Conservation (phyloP, 768 basidiomycete species). For the Podaxis carcinomalis region DNA sequence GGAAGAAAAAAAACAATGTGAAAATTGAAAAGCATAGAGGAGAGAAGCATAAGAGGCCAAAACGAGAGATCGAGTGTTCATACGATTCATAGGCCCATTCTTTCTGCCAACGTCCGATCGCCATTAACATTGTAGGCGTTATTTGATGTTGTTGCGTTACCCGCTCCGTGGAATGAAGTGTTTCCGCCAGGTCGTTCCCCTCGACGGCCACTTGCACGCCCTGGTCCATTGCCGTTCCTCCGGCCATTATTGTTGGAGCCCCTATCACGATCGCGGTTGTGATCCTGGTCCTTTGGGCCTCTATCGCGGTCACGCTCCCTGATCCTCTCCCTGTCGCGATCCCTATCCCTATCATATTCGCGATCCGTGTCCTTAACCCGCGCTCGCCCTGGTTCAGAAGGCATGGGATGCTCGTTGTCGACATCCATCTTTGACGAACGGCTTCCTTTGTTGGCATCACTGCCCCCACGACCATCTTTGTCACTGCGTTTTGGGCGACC, state of each 20-base stretch:
- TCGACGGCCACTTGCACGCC: slow-evolving; percentile 8
- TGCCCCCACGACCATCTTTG: slow-evolving; percentile 6
- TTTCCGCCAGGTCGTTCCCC: slow-evolving; percentile 31
- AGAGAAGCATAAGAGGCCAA: slow-evolving; percentile 9
- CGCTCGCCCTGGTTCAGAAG: slow-evolving; percentile 13
- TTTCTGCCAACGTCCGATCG: slow-evolving; percentile 82
- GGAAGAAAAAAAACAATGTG: slow-evolving; percentile 9
- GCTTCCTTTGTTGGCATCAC: slow-evolving; percentile 10
- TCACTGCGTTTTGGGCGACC: slow-evolving; percentile 10
- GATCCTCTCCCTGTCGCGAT: slow-evolving; percentile 30
- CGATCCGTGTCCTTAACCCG: slow-evolving; percentile 17
- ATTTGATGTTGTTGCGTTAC: slow-evolving; percentile 26
- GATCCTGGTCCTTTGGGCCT: slow-evolving; percentile 20
- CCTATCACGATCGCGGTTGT: slow-evolving; percentile 24
- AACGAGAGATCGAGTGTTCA: slow-evolving; percentile 1
- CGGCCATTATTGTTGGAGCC: slow-evolving; percentile 5
- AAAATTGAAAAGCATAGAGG: slow-evolving; percentile 5
- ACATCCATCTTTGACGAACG: slow-evolving; percentile 44
- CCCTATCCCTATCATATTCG: slow-evolving; percentile 29
- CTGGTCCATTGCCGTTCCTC: slow-evolving; percentile 1
- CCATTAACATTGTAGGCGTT: slow-evolving; percentile 31
- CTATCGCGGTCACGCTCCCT: slow-evolving; percentile 20
- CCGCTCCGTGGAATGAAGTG: slow-evolving; percentile 26
- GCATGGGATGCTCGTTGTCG: slow-evolving; percentile 51
- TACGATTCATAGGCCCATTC: slow-evolving; percentile 64